Evolutionary conservation across 164 flowering plant species (phyloP), one percentile per base, ranked within the genome.

Genomic region (Nymphaea thermarum): DNA sequence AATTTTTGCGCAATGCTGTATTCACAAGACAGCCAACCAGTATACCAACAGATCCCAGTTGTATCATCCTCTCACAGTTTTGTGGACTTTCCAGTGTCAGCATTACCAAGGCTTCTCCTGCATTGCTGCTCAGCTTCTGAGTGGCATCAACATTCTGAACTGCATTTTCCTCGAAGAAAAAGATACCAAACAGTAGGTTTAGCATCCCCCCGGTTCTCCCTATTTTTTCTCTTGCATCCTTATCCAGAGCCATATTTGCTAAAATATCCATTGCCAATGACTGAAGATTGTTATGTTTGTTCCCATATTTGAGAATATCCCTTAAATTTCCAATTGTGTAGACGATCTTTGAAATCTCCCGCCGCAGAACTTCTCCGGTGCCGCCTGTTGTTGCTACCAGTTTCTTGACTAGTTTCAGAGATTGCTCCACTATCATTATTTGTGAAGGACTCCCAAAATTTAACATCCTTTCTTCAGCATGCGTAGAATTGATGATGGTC

Each of bases 91-190:
- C 93, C 65, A 87, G 66, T 44, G 84, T 88, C 73, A 94, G 80
- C 96, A 89, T 91, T 44, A 88, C 85, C 36, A 94, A 71, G 11
- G 97, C 96, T 75, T 91, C 95, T 45, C 98, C 98, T 42, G 97
- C 90, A 25, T 25, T 25, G 36, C 1, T 1, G 36, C 36, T 25
- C 36, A 25, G 36, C 36, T 25, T 25, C 36, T 25, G 36, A 25
- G 36, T 25, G 36, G 1, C 36, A 25, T 25, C 36, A 25, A 25
- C 36, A 25, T 25, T 25, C n/a, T 25, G 36, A 18, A 82, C 78
- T 2, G 73, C 74, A 6, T 76, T 72, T 18, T 63, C 82, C 42
- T 79, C 18, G 8, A 78, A 77, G 68, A 94, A 80, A 80, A 89
- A 86, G 55, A 91, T 83, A 51, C 71, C 73, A 68, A 87, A 73